Percentiles rank a stretch among this genome's conserved stretches.
Conservation (phyloP, 75 land plant genomes). For the Cupressus sempervirens region DNA sequence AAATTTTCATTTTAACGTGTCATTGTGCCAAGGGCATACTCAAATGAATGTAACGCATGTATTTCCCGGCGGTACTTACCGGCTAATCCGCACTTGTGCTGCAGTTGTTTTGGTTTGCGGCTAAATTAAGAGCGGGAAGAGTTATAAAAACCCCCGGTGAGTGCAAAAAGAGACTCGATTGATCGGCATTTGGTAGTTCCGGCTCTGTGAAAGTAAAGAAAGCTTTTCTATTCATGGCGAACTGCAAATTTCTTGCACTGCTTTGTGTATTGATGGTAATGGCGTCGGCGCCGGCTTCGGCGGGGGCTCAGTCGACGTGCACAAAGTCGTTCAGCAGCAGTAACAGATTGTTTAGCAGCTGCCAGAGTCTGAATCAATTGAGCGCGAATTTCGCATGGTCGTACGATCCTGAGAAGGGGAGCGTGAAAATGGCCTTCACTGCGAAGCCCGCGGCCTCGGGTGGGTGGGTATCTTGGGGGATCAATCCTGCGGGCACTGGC, state of each 20-base stretch:
- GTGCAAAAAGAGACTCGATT: neutral
- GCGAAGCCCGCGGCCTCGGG: slow-evolving; percentile 17
- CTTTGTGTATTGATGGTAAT: neutral
- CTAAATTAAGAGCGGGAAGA: too few relatives aligned
- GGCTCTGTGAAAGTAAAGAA: too few relatives aligned
- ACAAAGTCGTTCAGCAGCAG: neutral
- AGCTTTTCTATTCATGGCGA: neutral
- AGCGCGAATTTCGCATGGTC: slow-evolving; percentile 55
- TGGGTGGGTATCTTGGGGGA: slow-evolving; percentile 32
- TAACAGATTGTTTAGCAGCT: slow-evolving; percentile 23
- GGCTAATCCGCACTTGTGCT: too few relatives aligned
- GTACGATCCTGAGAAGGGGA: slow-evolving; percentile 17
- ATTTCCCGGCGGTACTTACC: too few relatives aligned
- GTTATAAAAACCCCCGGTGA: too few relatives aligned
- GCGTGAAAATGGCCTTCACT: slow-evolving; percentile 45
- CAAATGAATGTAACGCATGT: too few relatives aligned
- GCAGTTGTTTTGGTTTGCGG: too few relatives aligned
- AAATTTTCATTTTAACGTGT: too few relatives aligned
- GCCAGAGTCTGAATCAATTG: slow-evolving; percentile 32
- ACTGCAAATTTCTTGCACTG: neutral
- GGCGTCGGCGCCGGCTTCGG: neutral
- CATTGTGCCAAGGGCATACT: too few relatives aligned
- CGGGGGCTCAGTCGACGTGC: neutral
- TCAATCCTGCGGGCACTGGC: neutral
- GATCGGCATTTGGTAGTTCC: neutral